Base-by-base conservation (phyloP, 768 basidiomycete genomes). In the Tylopilus balloui region DNA sequence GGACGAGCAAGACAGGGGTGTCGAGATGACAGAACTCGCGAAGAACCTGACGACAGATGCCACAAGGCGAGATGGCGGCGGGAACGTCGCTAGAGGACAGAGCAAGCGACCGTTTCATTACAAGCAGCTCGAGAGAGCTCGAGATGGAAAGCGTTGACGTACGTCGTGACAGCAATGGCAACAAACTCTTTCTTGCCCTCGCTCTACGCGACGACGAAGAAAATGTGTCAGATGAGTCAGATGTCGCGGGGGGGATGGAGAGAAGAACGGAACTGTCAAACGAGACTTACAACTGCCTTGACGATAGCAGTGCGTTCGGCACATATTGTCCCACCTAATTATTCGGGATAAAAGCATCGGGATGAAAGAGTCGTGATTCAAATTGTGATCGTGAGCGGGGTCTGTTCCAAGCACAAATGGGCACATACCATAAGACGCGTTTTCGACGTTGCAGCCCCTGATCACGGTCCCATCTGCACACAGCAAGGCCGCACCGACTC, bases 281-380 rank as follows among this genome's bases (percentile, higher is more conserved):
- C 35, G 24, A 17, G 48, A 45, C 89, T 67, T 54, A 94, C 93
- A 19, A 87, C 83, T 23, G 92, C 94, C 67, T 96, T 96, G n/a
- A 92, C 86, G 46, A 99, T 73, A 0, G 94, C 94, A 0, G 95
- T 97, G 25, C 94, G 75, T 65, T 99, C 95, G 0, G 95, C 95
- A 56, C 95, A 98, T 51, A 97, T 94, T 0, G 88, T 80, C 1
- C 80, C 91, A 5, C 93, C 93, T 49, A 9, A 24, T 17, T 19
- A n/a, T 6, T 10, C 28, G 17, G 13, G 34, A 17, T 17, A 20
- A 23, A 36, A 14, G 6, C 4, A 31, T 3, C 27, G 11, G 27
- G 11, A 27, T 6, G 7, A 27, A 19, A 3, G 29, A 8, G 13
- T 25, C 6, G 15, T 11, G 31, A 10, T 6, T 21, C 12, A 20